Evolutionary conservation across 2,329 filamentous ascomycete genomes (phyloP), one percentile per base, ranked within the genome.

Genomic region (Aspergillus pseudoviridinutans): DNA sequence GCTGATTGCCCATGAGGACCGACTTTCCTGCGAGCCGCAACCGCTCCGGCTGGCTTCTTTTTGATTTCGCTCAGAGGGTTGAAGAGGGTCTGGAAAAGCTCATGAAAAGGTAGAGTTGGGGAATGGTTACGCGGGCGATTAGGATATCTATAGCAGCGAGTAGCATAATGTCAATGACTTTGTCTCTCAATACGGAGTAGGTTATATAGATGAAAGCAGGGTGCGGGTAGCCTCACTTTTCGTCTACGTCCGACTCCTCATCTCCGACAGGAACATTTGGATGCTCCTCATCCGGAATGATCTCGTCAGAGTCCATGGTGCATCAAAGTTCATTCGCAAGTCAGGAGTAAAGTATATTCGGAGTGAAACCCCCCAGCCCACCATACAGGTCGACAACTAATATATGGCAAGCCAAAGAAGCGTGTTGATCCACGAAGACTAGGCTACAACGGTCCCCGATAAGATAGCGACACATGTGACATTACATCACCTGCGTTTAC

Each of bases 81-180:
- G 79, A 99, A 97, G 0, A 99, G 81, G 25, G 82, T 81, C 17
- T 82, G 78, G 71, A 89, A 91, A 0, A 99, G 80, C 3, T 90
- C 87, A 58, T 91, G 88, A 70, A 99, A 99, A 4, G 86, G 85
- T 9, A 95, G 78, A 0, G 93, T 97, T 60, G 85, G 85, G 42
- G 86, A 86, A 65, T 89, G 84, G 64, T 97, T 99, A 61, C 79
- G 84, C 3, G 94, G 94, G 3, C 92, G 85, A 67, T 91, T 87
- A 2, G 92, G 91, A 70, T 90, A 95, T 69, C 88, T 91, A 53
- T 17, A 20, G 53, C 51, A 51, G 32, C 46, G 12, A 8, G 2
- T 29, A 14, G 17, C 32, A 24, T 25, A 25, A 54, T 67, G 51
- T 55, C n/a, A 51, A 42, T 41, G 24, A 14, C 24, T 50, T 29